These are phyloP conservation scores for Primulina tabacum DNA, from an alignment of 257 asterid species.

Conservation along the genomic window DNA sequence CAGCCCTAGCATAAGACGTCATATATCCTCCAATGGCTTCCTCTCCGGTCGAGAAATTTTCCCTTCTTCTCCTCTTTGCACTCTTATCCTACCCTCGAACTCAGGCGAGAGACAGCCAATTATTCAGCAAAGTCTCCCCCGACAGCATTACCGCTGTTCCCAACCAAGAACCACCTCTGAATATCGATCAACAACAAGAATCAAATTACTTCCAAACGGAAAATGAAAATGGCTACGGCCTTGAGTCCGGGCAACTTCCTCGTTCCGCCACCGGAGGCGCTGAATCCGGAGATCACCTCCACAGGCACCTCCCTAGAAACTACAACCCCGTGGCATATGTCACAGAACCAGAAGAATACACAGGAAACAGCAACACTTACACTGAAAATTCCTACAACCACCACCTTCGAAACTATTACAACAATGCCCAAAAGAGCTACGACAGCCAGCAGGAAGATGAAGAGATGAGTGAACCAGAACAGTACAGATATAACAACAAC, in stretches of 20 bases:
- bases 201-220: constrained; percentile 64
- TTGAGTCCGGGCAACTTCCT: constrained; percentile 59
- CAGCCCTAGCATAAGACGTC: neutral
- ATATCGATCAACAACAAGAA: constrained; percentile 33
- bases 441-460: constrained; percentile 26
- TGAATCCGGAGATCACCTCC: constrained; percentile 23
- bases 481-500: constrained; percentile 14
- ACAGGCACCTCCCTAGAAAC: constrained; percentile 70
- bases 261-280: constrained; percentile 46
- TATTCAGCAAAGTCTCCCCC: constrained; percentile 59
- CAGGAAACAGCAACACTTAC: constrained; percentile 18
- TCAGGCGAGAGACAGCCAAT: constrained; percentile 76
- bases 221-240: constrained; percentile 63
- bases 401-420: constrained; percentile 14
- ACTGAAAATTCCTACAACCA: constrained; percentile 20
- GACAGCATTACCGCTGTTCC: constrained; percentile 26
- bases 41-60: constrained; percentile 33
- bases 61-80: constrained; percentile 48
- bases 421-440: constrained; percentile 22
- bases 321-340: constrained; percentile 74
- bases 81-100: constrained; percentile 37
- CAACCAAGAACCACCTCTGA: constrained; percentile 20
- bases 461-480: constrained; percentile 3
- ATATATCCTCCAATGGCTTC: constrained; percentile 42
- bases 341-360: constrained; percentile 45